Evolutionary conservation across 148 eudicot species (phyloP).

Genomic region (Persicaria maculosa): DNA sequence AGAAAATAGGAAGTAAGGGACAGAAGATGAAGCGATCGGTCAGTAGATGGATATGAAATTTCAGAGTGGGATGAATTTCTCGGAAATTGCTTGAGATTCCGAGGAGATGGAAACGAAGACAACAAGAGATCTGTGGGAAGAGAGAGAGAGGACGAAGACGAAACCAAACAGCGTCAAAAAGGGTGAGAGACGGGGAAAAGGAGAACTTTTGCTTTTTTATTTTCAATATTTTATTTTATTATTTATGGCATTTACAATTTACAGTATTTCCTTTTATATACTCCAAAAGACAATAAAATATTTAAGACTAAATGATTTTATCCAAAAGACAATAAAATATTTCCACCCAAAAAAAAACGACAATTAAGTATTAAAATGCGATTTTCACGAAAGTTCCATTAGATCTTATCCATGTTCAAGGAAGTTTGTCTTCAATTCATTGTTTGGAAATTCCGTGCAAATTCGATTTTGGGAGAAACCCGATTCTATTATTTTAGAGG

Average conservation of each 20-base stretch:
- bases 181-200: not conserved
- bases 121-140: not conserved
- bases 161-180: conserved; percentile 2
- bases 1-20: not conserved
- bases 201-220: not conserved
- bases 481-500: too few species aligned
- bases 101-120: not conserved
- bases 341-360: too few species aligned
- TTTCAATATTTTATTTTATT: not conserved
- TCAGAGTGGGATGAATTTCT: not conserved
- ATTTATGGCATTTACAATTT: too few species aligned
- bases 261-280: too few species aligned
- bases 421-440: too few species aligned
- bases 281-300: too few species aligned
- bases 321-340: too few species aligned
- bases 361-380: not conserved
- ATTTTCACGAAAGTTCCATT: not conserved
- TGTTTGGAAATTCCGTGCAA: too few species aligned
- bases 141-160: not conserved
- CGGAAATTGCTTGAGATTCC: conserved; percentile 6
- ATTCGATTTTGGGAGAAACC: too few species aligned
- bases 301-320: too few species aligned
- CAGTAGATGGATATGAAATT: not conserved
- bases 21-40: not conserved
- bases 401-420: not conserved